Conservation (phyloP, 2,329 filamentous ascomycete species). For the Pleurostoma richardsiae region DNA sequence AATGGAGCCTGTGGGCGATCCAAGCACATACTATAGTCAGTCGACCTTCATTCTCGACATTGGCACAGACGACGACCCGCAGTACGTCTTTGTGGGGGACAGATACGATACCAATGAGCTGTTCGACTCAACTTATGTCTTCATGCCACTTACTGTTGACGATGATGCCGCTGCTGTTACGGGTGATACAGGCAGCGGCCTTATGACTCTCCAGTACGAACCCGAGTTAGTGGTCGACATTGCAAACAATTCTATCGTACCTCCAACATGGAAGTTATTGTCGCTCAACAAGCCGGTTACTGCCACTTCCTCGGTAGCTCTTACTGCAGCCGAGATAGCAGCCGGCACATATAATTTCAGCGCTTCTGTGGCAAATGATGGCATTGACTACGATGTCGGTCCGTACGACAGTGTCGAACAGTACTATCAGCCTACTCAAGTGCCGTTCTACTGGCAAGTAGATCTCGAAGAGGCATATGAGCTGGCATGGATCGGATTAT, state of each 20-base stretch:
- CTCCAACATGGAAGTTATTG: conserved; percentile 2
- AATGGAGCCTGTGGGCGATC: conserved; percentile 1
- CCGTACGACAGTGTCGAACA: conserved; percentile 2
- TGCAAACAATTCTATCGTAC: neutral
- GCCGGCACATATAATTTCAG: conserved; percentile 5
- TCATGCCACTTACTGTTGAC: conserved; percentile 2
- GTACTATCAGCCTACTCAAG: conserved; percentile 2
- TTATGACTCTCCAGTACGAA: conserved; percentile 2
- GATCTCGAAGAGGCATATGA: conserved; percentile 1
- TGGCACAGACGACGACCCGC: conserved; percentile 2
- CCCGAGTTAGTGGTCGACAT: conserved; percentile 1
- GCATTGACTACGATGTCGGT: conserved; percentile 2
- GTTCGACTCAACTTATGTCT: conserved; percentile 2
- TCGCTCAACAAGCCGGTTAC: conserved; percentile 5
- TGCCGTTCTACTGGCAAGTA: conserved; percentile 6
- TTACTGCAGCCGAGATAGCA: conserved; percentile 1
- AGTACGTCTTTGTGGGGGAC: conserved; percentile 4
- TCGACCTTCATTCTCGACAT: conserved; percentile 4
- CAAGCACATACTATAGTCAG: conserved; percentile 6
- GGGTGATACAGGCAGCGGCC: conserved; percentile 1
- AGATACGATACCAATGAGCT: conserved; percentile 1
- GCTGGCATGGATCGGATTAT: conserved; percentile 5
- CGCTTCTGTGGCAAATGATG: conserved; percentile 2
- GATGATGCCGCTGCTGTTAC: conserved; percentile 1
- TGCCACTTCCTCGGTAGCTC: neutral